Evolutionary conservation across 164 flowering plant species (phyloP).

Genomic region (Chimonanthus praecox): DNA sequence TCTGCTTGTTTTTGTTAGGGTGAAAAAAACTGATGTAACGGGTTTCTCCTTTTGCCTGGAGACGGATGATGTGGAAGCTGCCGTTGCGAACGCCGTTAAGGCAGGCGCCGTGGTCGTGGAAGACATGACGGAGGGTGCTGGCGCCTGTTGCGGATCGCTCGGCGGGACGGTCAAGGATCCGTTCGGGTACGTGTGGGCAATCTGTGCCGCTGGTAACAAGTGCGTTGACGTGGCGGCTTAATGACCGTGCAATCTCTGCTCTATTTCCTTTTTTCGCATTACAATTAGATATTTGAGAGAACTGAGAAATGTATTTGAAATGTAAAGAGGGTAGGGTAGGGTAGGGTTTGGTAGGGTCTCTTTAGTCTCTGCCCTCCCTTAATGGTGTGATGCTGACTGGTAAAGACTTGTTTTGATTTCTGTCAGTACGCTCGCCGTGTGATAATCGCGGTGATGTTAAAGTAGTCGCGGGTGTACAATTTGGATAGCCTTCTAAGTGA

Average conservation of each 20-base stretch:
- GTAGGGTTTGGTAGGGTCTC: no score
- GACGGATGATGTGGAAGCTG: slow-evolving; percentile 56
- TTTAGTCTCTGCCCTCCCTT: no score
- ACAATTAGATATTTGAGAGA: no score
- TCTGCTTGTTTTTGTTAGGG: slow-evolving; percentile 19
- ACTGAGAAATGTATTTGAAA: no score
- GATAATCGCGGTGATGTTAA: no score
- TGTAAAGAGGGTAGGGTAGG: no score
- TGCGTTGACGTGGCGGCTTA: slow-evolving; percentile 31
- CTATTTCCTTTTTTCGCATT: no score
- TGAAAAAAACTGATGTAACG: slow-evolving; percentile 16
- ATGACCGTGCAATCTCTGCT: background rate
- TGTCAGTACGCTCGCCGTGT: no score
- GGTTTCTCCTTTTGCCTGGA: slow-evolving; percentile 41
- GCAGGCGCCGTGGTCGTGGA: slow-evolving; percentile 52
- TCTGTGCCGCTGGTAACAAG: slow-evolving; percentile 29
- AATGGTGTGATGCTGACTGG: no score
- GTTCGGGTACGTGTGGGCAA: slow-evolving; percentile 54
- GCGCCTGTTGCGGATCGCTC: slow-evolving; percentile 43
- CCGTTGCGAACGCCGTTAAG: slow-evolving; percentile 42
- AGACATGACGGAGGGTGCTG: slow-evolving; percentile 35
- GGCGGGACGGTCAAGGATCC: slow-evolving; percentile 68
- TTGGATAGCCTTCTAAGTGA: no score
- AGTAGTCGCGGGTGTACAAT: no score
- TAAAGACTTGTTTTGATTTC: no score